Evolutionary conservation across 768 basidiomycete genomes (phyloP).

Genomic region (Crucibulum laeve): DNA sequence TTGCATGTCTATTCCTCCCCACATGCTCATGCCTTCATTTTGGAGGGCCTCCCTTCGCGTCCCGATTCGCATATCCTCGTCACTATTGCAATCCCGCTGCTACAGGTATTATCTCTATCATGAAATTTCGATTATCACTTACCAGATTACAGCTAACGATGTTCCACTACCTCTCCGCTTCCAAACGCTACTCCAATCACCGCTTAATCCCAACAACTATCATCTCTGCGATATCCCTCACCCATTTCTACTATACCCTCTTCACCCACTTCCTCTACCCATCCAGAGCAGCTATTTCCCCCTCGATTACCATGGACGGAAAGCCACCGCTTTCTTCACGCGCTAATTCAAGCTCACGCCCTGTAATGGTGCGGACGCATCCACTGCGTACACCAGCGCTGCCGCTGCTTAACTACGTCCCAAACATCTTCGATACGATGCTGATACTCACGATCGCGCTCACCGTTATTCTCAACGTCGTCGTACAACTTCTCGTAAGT

Average conservation of each 20-base stretch:
- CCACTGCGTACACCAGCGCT: slow-evolving; percentile 28
- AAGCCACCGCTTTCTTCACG: not conserved
- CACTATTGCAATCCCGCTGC: slow-evolving; percentile 65
- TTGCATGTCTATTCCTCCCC: slow-evolving; percentile 72
- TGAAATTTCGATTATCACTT: not conserved
- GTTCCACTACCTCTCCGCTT: slow-evolving; percentile 63
- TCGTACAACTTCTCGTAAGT: slow-evolving; percentile 64
- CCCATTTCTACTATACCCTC: slow-evolving; percentile 66
- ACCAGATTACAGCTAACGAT: slow-evolving; percentile 43
- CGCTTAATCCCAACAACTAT: slow-evolving; percentile 69
- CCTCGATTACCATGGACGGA: not conserved
- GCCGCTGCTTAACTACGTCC: slow-evolving; percentile 71
- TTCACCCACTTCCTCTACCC: slow-evolving; percentile 19
- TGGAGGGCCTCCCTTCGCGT: slow-evolving; percentile 44
- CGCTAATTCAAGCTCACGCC: not conserved
- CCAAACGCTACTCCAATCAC: slow-evolving; percentile 57
- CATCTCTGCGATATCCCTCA: slow-evolving; percentile 51
- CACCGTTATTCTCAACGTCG: slow-evolving; percentile 54
- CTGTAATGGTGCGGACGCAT: not conserved
- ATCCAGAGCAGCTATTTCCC: not conserved
- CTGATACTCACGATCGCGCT: slow-evolving; percentile 54
- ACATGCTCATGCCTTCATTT: slow-evolving; percentile 45
- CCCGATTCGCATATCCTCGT: slow-evolving; percentile 74
- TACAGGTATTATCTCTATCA: slow-evolving; percentile 48
- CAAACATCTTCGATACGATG: slow-evolving; percentile 65